These are phyloP conservation scores for Vanrija sp. DNA, from an alignment of 1,284 basidiomycete species.

Conservation along the genomic window DNA sequence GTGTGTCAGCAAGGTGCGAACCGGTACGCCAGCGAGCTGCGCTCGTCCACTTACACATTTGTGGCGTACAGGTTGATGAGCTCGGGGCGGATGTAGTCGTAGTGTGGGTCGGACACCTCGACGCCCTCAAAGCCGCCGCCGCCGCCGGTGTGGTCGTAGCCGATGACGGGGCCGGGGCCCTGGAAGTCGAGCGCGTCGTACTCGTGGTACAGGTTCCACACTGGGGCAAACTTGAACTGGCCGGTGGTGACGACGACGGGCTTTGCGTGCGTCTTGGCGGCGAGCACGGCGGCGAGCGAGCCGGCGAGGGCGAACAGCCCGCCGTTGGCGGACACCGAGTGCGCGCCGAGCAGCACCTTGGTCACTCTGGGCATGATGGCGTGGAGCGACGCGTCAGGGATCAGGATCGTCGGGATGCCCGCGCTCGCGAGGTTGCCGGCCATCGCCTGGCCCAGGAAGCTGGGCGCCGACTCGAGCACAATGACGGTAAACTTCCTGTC, in stretches of 20 bases:
- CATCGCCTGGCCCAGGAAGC: conserved; percentile 81
- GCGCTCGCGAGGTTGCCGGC: conserved; percentile 70
- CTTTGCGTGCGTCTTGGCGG: conserved; percentile 86
- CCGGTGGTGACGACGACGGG: conserved; percentile 93
- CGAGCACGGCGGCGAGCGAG: conserved; percentile 75
- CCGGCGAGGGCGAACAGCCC: conserved; percentile 88
- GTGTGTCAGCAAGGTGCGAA: conserved; percentile 10
- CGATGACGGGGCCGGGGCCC: conserved; percentile 75
- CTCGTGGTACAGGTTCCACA: conserved; percentile 89
- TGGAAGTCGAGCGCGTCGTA: conserved; percentile 82
- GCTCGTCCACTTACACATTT: conserved; percentile 70
- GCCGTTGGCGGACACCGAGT: conserved; percentile 91
- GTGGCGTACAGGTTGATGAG: conserved; percentile 92
- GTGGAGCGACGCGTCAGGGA: conserved; percentile 92
- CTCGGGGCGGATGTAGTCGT: conserved; percentile 90
- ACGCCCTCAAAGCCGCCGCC: conserved; percentile 80
- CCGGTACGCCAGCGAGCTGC: not conserved
- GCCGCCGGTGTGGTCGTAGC: conserved; percentile 56
- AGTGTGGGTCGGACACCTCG: conserved; percentile 86
- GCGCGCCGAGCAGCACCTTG: conserved; percentile 90
- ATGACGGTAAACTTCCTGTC: conserved; percentile 94
- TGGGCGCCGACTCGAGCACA: conserved; percentile 90
- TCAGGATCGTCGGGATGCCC: conserved; percentile 87
- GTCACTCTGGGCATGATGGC: conserved; percentile 95
- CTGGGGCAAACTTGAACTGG: conserved; percentile 91